Percentiles rank a stretch among this genome's conserved stretches.
Conservation (phyloP, 2,329 filamentous ascomycete genomes). For the Aspergillus aculeatus region DNA sequence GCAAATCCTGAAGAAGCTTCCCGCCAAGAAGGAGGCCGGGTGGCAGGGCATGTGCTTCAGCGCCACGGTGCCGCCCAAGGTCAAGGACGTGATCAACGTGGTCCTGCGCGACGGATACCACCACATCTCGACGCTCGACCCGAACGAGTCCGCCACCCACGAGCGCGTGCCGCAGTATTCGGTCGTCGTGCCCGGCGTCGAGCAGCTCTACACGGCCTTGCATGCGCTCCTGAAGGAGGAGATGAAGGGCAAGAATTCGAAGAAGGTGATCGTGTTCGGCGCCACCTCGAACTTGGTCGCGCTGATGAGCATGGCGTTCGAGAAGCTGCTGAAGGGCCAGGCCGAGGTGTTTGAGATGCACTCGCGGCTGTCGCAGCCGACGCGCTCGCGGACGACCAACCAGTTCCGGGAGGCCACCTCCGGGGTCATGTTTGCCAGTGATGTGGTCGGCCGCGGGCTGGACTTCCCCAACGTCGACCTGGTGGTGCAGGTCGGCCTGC, state of each 20-base stretch:
- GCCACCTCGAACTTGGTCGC: slow-evolving; percentile 67
- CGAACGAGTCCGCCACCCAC: slow-evolving; percentile 75
- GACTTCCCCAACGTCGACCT: slow-evolving; percentile 53
- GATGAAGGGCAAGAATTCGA: neutral
- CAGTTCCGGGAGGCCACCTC: slow-evolving; percentile 35
- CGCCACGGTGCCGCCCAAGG: slow-evolving; percentile 79
- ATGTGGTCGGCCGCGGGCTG: slow-evolving; percentile 50
- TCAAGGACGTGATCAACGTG: slow-evolving; percentile 71
- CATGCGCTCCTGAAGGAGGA: slow-evolving; percentile 45
- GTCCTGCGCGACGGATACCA: slow-evolving; percentile 66
- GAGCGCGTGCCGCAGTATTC: slow-evolving; percentile 52
- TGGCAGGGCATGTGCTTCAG: slow-evolving; percentile 73
- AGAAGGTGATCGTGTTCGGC: slow-evolving; percentile 61
- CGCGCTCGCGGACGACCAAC: slow-evolving; percentile 61
- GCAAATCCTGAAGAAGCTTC: slow-evolving; percentile 52
- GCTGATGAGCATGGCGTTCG: slow-evolving; percentile 60
- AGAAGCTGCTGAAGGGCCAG: slow-evolving; percentile 28
- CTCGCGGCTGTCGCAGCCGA: slow-evolving; percentile 67
- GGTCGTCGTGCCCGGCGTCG: slow-evolving; percentile 44
- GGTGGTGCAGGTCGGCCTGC: slow-evolving; percentile 52
- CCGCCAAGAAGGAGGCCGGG: slow-evolving; percentile 46
- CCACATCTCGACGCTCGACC: slow-evolving; percentile 78
- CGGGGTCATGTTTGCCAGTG: slow-evolving; percentile 54
- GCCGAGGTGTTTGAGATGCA: slow-evolving; percentile 64
- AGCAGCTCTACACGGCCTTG: slow-evolving; percentile 48